A percentile compares a stretch with the other conserved stretches of the same genome.
Conservation (phyloP, 108 stramenopile genomes). For the Parietichytrium sp. region DNA sequence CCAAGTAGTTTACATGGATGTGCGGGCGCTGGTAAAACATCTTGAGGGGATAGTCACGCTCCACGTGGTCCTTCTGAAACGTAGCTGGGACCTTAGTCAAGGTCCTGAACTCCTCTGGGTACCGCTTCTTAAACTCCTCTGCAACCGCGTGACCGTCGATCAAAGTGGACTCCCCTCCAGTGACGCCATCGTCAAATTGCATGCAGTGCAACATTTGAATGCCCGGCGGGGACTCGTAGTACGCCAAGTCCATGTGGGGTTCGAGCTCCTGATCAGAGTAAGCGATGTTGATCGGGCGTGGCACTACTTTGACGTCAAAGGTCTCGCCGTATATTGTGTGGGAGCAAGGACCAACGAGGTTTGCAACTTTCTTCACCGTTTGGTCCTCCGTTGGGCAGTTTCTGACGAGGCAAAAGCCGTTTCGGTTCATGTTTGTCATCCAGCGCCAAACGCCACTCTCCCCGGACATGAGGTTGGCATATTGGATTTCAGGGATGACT, state of each 20-base stretch:
- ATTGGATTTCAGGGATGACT: not conserved
- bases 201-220: constrained; percentile 48
- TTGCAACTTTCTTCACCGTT: constrained; percentile 25
- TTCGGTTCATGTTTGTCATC: not conserved
- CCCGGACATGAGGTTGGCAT: not conserved
- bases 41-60: constrained; percentile 35
- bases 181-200: constrained; percentile 9
- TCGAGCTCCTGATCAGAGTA: constrained; percentile 16
- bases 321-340: constrained; percentile 43
- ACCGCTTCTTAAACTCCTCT: not conserved
- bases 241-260: constrained; percentile 46
- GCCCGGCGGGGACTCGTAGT: constrained; percentile 52
- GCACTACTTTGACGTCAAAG: constrained; percentile 21
- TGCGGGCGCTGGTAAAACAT: constrained; percentile 43
- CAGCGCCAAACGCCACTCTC: not conserved
- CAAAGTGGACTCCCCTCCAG: constrained; percentile 46
- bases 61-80: constrained; percentile 45
- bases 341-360: not conserved
- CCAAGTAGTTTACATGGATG: constrained; percentile 39
- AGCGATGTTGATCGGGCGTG: constrained; percentile 39
- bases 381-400: not conserved
- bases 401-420: constrained; percentile 10
- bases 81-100: constrained; percentile 29
- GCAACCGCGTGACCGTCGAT: constrained; percentile 39
- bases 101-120: not conserved